Evolutionary conservation across 345 rosid genomes (phyloP).

Genomic region (Corymbia maculata): DNA sequence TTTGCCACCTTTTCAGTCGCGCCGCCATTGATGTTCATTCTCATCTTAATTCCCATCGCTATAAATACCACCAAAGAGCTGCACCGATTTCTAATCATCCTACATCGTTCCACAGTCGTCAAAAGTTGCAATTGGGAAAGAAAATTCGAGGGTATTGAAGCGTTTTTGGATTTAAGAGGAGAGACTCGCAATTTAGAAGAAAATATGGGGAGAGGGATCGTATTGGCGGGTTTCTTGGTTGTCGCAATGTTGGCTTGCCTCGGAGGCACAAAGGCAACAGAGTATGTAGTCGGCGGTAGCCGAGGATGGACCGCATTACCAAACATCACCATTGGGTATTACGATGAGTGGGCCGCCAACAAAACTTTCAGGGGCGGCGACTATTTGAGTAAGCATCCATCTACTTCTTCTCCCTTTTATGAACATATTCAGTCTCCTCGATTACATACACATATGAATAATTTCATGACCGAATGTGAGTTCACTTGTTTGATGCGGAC

Average conservation of each 20-base stretch:
- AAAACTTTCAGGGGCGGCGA: conserved; percentile 10
- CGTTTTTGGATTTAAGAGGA: neutral
- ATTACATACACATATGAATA: neutral
- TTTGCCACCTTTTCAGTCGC: neutral
- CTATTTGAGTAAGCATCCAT: neutral
- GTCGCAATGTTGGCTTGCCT: neutral
- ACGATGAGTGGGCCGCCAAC: conserved; percentile 7
- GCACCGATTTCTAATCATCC: neutral
- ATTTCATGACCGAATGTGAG: neutral
- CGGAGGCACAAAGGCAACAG: neutral
- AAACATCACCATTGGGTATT: neutral
- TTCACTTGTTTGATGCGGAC: neutral
- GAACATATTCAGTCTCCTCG: neutral
- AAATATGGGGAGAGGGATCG: neutral
- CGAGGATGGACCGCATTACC: neutral
- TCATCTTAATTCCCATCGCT: neutral
- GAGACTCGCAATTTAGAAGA: neutral
- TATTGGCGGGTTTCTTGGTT: neutral
- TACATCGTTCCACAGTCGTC: neutral
- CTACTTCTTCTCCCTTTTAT: neutral
- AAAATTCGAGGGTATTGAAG: neutral
- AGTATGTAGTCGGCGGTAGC: neutral
- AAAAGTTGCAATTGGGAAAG: neutral
- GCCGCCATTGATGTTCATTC: neutral
- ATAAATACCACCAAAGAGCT: neutral